Evolutionary conservation across 2,329 filamentous ascomycete species (phyloP), one percentile per base, ranked within the genome.

Genomic region (Ophiostoma fasciatum): DNA sequence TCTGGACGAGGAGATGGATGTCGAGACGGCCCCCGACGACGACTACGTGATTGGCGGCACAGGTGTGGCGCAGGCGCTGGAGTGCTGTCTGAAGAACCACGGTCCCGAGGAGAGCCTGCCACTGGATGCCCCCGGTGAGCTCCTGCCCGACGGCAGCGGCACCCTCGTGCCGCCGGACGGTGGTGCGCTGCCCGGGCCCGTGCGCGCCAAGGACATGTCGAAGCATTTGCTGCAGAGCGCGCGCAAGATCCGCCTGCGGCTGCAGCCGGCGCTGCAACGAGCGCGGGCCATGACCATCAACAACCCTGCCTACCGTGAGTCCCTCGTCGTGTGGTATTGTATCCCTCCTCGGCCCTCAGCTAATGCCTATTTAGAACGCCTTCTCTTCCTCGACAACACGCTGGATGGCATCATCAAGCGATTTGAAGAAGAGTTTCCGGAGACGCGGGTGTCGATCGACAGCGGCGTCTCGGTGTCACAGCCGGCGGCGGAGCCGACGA

Each of bases 1-100:
- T 25, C 63, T 52, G 54, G 72, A 52, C 55, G 68, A 51, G 46
- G 67, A 71, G 17, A 74, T 78, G 31, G 71, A 78, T 17, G 66
- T 74, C 29, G 74, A 78, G 3, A 65, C 76, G 10, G 79, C 84
- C 7, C 82, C 85, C 0, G 84, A 94, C 45, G 81, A 93, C 40
- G 84, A 94, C 54, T 96, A 96, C 56, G 85, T 96, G 30, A 90
- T 96, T 49, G 87, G 88, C 15, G 88, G 88, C 13, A 94, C 85
- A 1, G 90, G 88, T 19, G 84, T 98, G 2, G 88, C 93, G 33
- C 94, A 94, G 59, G 90, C 90, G 5, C 64, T 98, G 31, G 78
- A 83, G 36, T 92, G 92, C 49, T 94, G 87, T 49, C 63, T 98
- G 33, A 78, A 84, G 47, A 92, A 93, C 51, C 74, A 82, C 41